A percentile compares a stretch with the other conserved stretches of the same genome.
These are phyloP conservation scores for Limnomonas spitsbergensis DNA, from an alignment of 139 green algal species.

Conservation along the genomic window DNA sequence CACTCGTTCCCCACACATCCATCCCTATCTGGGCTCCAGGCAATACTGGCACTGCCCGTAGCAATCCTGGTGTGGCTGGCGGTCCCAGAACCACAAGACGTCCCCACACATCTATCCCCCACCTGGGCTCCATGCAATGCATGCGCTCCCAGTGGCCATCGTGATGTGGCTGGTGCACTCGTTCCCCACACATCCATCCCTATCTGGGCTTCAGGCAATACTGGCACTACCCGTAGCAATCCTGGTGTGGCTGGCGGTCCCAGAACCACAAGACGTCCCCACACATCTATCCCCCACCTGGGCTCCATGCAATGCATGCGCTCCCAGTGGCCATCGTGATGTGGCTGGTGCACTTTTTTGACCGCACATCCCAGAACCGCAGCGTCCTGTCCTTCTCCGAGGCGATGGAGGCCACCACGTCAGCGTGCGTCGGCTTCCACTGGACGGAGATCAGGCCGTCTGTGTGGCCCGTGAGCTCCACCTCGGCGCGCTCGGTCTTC, in stretches of 20 bases:
- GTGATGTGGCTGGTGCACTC: neutral
- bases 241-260: too few species aligned
- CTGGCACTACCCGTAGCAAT: too few species aligned
- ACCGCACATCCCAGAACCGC: neutral
- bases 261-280: too few species aligned
- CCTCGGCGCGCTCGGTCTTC: neutral
- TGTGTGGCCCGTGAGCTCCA: neutral
- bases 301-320: neutral
- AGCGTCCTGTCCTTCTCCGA: neutral
- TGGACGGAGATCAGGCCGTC: neutral
- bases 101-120: too few species aligned
- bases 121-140: too few species aligned
- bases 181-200: neutral
- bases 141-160: neutral
- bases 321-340: neutral
- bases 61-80: too few species aligned
- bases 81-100: too few species aligned
- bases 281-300: too few species aligned
- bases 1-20: too few species aligned
- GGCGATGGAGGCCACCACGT: neutral
- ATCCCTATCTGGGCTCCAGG: too few species aligned
- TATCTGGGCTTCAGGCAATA: too few species aligned
- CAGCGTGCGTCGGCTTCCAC: neutral
- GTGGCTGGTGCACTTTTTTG: neutral
- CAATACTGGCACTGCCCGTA: too few species aligned